Base-by-base conservation (phyloP, 2,329 filamentous ascomycete species). In the Pyrenophora teres region DNA sequence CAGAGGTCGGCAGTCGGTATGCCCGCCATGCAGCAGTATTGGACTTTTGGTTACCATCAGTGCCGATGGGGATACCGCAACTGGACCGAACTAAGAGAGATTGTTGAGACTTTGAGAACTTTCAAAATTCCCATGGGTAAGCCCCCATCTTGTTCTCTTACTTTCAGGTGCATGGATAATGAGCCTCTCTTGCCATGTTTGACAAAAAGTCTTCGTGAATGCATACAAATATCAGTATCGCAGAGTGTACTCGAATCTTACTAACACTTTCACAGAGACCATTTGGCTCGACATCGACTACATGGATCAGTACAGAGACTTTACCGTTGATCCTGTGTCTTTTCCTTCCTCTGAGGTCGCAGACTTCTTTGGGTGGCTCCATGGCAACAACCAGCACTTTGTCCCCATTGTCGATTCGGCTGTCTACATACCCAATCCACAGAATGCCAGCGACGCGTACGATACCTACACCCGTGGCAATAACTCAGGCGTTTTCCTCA, bases 11-110 rank as follows among this genome's bases (percentile, higher is more conserved):
- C 86, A 1, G 78, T 87, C 44, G 89, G 90, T 0, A 76, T 89
- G 4, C 89, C 90, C 1, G 86, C 86, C 0, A 86, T 93, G 84
- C 87, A 92, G 67, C 86, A 58, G 13, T 94, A 94, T 75, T 93
- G 85, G 80, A 85, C 87, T 0, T 84, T 95, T 54, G 91, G 91
- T 0, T 93, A 82, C 68, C 90, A 95, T 59, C 90, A 95, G 69
- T 93, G 89, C 63, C 82, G 89, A 52, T 94, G 90, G 86, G 90
- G 90, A 0, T 94, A 94, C 69, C 76, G 81, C 33, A 90, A 89
- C 63, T 91, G 87, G 84, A 82, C 83, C 1, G 79, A 84, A 23
- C 67, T 90, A 3, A 81, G 87, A 56, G 82, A 82, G 12, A 78
- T 84, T 9, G 76, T 83, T 27, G 73, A 80, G 40, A 79, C 77